Evolutionary conservation across 1,284 basidiomycete genomes (phyloP).

Genomic region (Naganishia liquefaciens): DNA sequence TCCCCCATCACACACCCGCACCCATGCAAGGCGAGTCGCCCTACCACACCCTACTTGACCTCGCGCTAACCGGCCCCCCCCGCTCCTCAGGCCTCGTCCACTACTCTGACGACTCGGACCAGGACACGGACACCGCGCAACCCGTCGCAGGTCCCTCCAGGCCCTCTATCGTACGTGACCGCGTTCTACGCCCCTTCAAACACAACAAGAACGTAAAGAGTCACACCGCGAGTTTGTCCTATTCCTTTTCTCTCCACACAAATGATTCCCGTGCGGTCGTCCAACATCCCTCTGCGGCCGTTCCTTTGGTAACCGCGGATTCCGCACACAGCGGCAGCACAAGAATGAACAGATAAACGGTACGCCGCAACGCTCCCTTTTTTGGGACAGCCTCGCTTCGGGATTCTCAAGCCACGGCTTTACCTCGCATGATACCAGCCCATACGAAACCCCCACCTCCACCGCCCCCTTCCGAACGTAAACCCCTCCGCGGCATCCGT

Average conservation of each 20-base stretch:
- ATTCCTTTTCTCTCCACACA: not conserved
- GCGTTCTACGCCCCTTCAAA: too few species aligned
- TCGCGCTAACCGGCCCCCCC: not conserved
- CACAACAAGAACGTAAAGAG: constrained; percentile 1
- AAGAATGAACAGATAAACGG: not conserved
- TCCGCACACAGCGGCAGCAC: not conserved
- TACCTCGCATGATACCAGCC: too few species aligned
- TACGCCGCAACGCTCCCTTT: too few species aligned
- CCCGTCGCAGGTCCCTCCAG: not conserved
- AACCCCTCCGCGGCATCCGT: too few species aligned
- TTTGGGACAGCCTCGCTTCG: too few species aligned
- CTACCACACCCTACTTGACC: too few species aligned
- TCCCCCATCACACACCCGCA: not conserved
- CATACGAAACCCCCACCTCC: too few species aligned
- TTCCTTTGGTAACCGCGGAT: constrained; percentile 26
- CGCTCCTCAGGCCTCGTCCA: constrained; percentile 37
- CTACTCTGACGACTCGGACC: constrained; percentile 41
- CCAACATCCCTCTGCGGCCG: constrained; percentile 39
- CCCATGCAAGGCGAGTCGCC: not conserved
- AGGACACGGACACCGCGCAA: constrained; percentile 40
- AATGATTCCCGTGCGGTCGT: constrained; percentile 19
- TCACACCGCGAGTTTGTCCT: not conserved
- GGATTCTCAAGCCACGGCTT: too few species aligned
- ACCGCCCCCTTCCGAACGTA: too few species aligned
- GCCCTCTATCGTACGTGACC: too few species aligned